Conservation (phyloP, 371 early-diverging fungal species). For the Circinella umbellata region DNA sequence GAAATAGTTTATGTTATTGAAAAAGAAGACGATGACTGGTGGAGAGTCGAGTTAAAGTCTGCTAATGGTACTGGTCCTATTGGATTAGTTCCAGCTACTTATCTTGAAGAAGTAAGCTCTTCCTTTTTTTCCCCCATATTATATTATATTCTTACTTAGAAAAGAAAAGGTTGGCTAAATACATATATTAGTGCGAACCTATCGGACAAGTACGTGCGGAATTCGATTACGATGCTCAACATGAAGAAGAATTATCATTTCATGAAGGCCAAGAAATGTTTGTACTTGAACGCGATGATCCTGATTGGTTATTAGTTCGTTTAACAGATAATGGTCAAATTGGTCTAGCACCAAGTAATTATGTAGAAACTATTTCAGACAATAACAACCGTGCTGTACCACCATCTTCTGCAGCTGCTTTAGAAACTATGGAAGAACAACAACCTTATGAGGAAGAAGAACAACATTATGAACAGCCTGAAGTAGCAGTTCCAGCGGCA, state of each 20-base stretch:
- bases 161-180: background rate
- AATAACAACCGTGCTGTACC: constrained; percentile 8
- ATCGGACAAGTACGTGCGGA: constrained; percentile 69
- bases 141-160: background rate
- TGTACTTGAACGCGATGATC: constrained; percentile 77
- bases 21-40: constrained; percentile 82
- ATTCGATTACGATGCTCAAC: constrained; percentile 80
- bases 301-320: constrained; percentile 80
- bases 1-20: constrained; percentile 76
- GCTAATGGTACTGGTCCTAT: constrained; percentile 46
- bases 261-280: constrained; percentile 75
- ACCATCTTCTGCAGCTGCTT: background rate
- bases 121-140: background rate
- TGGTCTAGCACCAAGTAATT: constrained; percentile 81
- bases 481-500: constrained; percentile 22
- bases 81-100: constrained; percentile 81
- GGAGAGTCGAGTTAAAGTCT: constrained; percentile 71
- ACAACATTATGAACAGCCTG: constrained; percentile 5
- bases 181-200: constrained; percentile 15
- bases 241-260: constrained; percentile 81
- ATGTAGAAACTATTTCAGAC: constrained; percentile 59
- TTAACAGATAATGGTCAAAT: constrained; percentile 51
- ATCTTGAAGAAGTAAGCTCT: constrained; percentile 67
- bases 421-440: background rate
- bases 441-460: constrained; percentile 1